A percentile compares a stretch with the other conserved stretches of the same genome.
These are phyloP conservation scores for Takakia lepidozioides DNA, from an alignment of 225 moss, liverwort and hornwort species.

Conservation along the genomic window DNA sequence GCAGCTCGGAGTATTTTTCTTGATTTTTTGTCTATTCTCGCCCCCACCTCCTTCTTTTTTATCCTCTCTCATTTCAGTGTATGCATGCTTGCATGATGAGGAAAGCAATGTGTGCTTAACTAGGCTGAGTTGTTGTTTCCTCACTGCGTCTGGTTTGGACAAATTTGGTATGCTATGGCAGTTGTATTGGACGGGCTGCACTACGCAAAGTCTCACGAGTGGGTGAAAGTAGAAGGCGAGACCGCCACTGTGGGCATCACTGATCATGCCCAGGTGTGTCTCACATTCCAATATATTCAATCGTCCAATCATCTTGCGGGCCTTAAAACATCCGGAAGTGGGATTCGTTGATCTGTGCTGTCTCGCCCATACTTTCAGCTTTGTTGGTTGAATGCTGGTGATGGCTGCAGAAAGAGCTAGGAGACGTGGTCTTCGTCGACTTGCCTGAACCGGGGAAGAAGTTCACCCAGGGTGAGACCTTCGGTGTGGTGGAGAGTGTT, in stretches of 20 bases:
- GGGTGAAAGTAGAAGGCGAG: constrained; percentile 91
- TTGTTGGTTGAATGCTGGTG: neutral
- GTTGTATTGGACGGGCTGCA: constrained; percentile 59
- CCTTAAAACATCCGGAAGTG: too few relatives aligned
- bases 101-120: neutral
- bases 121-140: neutral
- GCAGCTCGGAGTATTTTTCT: neutral
- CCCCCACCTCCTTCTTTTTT: neutral
- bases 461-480: constrained; percentile 28
- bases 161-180: constrained; percentile 6
- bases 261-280: constrained; percentile 80
- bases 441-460: constrained; percentile 40
- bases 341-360: neutral
- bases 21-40: neutral
- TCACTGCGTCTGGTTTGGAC: neutral
- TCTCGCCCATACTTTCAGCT: too few relatives aligned
- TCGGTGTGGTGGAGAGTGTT: constrained; percentile 85
- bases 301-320: too few relatives aligned
- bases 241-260: constrained; percentile 69
- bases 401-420: constrained; percentile 32
- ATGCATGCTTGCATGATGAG: neutral
- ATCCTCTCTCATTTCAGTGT: neutral
- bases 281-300: too few relatives aligned
- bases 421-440: constrained; percentile 73
- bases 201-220: constrained; percentile 79